Evolutionary conservation across 164 flowering plant species (phyloP).

Genomic region (Vitis amurensis): DNA sequence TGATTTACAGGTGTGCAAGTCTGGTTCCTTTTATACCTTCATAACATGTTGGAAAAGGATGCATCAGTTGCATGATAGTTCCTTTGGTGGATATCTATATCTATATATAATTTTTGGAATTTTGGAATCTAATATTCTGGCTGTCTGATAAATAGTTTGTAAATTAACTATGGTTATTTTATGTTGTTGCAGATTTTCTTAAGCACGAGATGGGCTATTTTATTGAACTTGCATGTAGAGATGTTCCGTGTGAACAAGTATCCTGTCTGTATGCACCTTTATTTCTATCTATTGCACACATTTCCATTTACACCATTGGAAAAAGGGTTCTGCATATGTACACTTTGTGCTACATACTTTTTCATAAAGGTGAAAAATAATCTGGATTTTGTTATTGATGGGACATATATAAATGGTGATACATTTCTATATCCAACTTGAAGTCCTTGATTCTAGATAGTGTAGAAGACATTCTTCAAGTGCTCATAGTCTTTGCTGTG

Average conservation of each 20-base stretch:
- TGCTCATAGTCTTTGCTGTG: constrained; percentile 87
- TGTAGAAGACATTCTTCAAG: constrained; percentile 96
- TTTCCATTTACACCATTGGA: background rate
- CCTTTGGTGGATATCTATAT: background rate
- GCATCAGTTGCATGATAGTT: background rate
- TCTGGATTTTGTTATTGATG: background rate
- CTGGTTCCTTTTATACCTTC: background rate
- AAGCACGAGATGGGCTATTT: constrained; percentile 99
- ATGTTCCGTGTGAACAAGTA: constrained; percentile 99
- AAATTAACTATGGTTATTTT: background rate
- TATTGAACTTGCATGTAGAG: constrained; percentile 92
- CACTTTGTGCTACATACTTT: background rate
- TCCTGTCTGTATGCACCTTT: constrained; percentile 34
- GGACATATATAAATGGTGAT: background rate
- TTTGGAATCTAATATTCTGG: no score
- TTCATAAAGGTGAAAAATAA: background rate
- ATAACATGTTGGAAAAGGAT: background rate
- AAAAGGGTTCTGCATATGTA: background rate
- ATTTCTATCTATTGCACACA: background rate
- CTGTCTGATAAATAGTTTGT: background rate
- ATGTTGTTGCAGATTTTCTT: constrained; percentile 72
- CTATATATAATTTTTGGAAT: no score
- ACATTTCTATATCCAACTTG: constrained; percentile 11
- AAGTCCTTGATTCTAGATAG: constrained; percentile 63
- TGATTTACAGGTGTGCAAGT: constrained; percentile 78